Evolutionary conservation across 164 flowering plant species (phyloP).

Genomic region (Berberis thunbergii): DNA sequence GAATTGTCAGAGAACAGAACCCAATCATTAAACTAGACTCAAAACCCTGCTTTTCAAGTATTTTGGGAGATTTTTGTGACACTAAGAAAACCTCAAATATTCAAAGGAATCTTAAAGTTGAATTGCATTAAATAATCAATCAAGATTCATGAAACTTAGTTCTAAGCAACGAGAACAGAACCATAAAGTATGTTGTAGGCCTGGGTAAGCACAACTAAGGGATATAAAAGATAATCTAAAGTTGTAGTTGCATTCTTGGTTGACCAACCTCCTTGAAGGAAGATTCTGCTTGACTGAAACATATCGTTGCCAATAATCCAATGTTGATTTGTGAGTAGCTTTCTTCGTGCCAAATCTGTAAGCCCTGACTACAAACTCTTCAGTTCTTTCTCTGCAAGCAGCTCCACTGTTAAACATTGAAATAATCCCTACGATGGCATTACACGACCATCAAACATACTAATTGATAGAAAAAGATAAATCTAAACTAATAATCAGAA

Average conservation of each 20-base stretch:
- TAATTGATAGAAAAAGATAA: too few species aligned
- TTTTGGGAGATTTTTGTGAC: too few species aligned
- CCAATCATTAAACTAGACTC: too few species aligned
- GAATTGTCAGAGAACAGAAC: background rate
- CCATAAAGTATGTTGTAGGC: background rate
- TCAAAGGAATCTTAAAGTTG: background rate
- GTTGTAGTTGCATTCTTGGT: background rate
- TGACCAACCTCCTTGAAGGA: conserved; percentile 50
- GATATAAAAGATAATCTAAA: background rate
- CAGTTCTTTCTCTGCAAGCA: conserved; percentile 66
- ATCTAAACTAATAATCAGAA: background rate
- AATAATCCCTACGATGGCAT: background rate
- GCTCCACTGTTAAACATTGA: conserved; percentile 4
- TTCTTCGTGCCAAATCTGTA: conserved; percentile 70
- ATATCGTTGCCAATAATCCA: conserved; percentile 71
- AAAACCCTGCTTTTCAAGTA: too few species aligned
- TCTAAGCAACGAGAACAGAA: background rate
- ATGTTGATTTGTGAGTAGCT: conserved; percentile 78
- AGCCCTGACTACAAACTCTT: conserved; percentile 83
- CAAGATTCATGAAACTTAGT: background rate
- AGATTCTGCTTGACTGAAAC: conserved; percentile 76
- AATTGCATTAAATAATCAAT: background rate
- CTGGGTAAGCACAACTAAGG: background rate
- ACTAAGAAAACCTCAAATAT: too few species aligned
- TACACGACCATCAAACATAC: background rate